Conservation (phyloP, 305 asterid genomes). For the Fraxinus ornus region DNA sequence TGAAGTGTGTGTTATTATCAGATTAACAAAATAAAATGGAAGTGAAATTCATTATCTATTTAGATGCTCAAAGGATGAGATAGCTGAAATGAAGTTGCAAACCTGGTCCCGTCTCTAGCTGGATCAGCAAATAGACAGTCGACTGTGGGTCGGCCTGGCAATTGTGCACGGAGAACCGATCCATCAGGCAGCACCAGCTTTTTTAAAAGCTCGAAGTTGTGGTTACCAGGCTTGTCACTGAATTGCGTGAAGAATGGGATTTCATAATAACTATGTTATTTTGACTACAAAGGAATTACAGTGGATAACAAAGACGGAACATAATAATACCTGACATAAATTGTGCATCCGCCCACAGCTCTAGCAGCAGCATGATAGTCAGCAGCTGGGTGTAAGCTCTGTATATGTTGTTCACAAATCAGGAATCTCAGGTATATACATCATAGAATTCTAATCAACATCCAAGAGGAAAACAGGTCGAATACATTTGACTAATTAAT, state of each 20-base stretch:
- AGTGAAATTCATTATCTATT: neutral
- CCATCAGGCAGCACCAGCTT: slow-evolving; percentile 54
- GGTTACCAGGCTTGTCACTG: slow-evolving; percentile 57
- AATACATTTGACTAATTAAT: neutral
- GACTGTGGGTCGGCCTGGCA: slow-evolving; percentile 53
- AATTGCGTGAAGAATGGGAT: neutral
- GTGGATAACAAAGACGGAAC: neutral
- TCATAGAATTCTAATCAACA: neutral
- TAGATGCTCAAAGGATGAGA: neutral
- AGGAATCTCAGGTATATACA: neutral
- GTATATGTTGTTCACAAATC: slow-evolving; percentile 13
- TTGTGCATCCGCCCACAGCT: slow-evolving; percentile 50
- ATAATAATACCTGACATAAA: slow-evolving; percentile 40
- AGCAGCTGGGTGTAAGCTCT: slow-evolving; percentile 56
- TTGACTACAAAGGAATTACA: neutral
- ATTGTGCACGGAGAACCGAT: slow-evolving; percentile 45
- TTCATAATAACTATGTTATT: neutral
- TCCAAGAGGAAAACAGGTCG: neutral
- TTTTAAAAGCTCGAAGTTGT: slow-evolving; percentile 49
- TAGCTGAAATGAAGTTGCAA: neutral
- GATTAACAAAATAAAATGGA: neutral
- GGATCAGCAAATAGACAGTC: slow-evolving; percentile 57
- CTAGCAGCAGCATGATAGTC: slow-evolving; percentile 61
- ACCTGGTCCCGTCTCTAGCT: slow-evolving; percentile 56
- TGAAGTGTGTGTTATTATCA: neutral